phyloP scores from a whole-genome alignment of 164 flowering plant genomes.

The Magnolia officinalis region DNA sequence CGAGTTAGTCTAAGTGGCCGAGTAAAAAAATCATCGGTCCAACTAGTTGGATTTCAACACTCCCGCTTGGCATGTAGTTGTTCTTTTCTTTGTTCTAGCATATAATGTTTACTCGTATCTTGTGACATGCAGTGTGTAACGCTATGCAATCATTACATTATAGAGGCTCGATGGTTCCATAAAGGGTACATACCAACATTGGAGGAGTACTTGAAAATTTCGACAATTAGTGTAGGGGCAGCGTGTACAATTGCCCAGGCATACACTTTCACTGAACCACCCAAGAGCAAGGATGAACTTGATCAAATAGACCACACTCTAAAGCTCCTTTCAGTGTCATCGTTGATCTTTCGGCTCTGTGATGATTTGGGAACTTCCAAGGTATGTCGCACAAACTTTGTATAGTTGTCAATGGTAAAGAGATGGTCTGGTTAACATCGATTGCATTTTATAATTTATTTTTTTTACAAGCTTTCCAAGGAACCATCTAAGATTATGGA shows the following conservation, averaged over 20 bases:
- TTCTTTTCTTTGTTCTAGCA: not conserved
- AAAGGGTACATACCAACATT: conserved; percentile 32
- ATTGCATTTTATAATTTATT: too few species aligned
- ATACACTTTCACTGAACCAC: conserved; percentile 5
- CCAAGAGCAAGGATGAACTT: conserved; percentile 4
- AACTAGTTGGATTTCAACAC: not conserved
- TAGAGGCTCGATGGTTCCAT: conserved; percentile 46
- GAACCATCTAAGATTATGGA: too few species aligned
- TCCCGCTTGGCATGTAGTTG: not conserved
- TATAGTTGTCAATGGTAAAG: too few species aligned
- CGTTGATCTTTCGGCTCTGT: conserved; percentile 4
- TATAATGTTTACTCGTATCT: not conserved
- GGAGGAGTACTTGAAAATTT: conserved; percentile 38
- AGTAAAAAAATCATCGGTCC: not conserved
- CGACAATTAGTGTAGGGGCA: conserved; percentile 31
- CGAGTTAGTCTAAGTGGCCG: too few species aligned
- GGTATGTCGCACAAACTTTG: not conserved
- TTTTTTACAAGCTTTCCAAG: too few species aligned
- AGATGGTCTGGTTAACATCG: not conserved
- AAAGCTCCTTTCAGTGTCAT: not conserved
- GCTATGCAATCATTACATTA: conserved; percentile 30
- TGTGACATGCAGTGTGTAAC: conserved; percentile 32
- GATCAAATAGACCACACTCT: not conserved
- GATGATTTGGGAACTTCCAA: conserved; percentile 3
- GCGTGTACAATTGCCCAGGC: conserved; percentile 21